A percentile compares a stretch with the other conserved stretches of the same genome.
Evolutionary conservation across 1,284 basidiomycete genomes (phyloP).

Genomic region (Leccinum solheimii): DNA sequence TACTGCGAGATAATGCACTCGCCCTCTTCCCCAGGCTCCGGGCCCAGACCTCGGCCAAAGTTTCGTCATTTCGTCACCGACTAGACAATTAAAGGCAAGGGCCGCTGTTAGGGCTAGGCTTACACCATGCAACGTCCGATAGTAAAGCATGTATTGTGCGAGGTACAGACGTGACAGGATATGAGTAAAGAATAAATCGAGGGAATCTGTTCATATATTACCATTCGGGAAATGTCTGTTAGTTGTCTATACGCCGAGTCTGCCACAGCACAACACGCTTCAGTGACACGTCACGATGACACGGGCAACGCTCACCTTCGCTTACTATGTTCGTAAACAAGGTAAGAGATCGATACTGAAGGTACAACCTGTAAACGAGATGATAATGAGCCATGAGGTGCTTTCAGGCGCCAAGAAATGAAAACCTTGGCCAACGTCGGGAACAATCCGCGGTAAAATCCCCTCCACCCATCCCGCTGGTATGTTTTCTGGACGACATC

Average conservation of each 20-base stretch:
- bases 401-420: not conserved
- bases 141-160: conserved; percentile 24
- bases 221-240: conserved; percentile 9
- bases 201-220: conserved; percentile 30
- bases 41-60: not conserved
- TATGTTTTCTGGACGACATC: conserved; percentile 88
- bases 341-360: conserved; percentile 92
- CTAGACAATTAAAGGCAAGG: not conserved
- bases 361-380: conserved; percentile 71
- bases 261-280: conserved; percentile 23
- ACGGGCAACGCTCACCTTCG: conserved; percentile 53
- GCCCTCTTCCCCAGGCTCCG: conserved; percentile 46
- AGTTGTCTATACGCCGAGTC: conserved; percentile 48
- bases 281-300: conserved; percentile 6
- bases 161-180: conserved; percentile 32
- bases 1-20: conserved; percentile 50
- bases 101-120: conserved; percentile 1
- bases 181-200: conserved; percentile 28
- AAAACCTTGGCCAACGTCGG: conserved; percentile 87
- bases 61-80: not conserved
- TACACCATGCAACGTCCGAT: conserved; percentile 10
- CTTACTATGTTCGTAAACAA: conserved; percentile 85
- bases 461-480: conserved; percentile 85
- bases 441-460: conserved; percentile 92
- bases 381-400: conserved; percentile 14